Base-by-base conservation (phyloP, 495 filamentous ascomycete species). In the Hypomontagnella monticulosa region DNA sequence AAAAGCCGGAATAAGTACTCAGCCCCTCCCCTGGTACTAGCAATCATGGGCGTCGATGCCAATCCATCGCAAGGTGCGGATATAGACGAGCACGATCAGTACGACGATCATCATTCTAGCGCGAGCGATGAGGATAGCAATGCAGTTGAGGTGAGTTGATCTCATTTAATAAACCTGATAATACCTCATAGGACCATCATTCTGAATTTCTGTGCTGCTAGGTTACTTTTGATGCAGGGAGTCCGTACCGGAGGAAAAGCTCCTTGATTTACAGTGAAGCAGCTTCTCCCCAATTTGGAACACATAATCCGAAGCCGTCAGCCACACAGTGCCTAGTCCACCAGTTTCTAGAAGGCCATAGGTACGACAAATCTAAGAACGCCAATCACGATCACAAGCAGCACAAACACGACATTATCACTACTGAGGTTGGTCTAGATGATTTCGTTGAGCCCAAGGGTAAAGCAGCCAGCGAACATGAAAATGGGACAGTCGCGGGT, bases 171-270 rank as follows among this genome's bases (percentile, higher is more conserved):
- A 19, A n/a, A n/a, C 16, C 34, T 33, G 12, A 16, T 12, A 33
- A 40, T 40, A 38, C 33, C 51, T 62, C 3, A 7, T 2, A 18
- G 15, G 15, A 4, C 15, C 37, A 40, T 0, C n/a, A 23, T 9
- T 40, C 33, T 20, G 16, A 37, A 4, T 27, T 4, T 40, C 10
- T 36, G 12, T 59, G 58, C 46, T 15, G 8, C 7, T 60, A 96
- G 90, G 91, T 97, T 32, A 81, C 89, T 48, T 92, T 96, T 76
- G 87, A 89, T 65, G 73, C 83, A 4, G 81, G 88, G 32, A 89
- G 79, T 66, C 85, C 82, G n/a, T 89, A 90, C 69, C 90, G 93
- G 23, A 88, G 93, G 66, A 93, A 93, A 79, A 92, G 92, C 57
- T 97, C 93, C 38, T 81, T 97, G 32, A 89, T 91, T 7, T 76